phyloP scores from a whole-genome alignment of 2,329 filamentous ascomycete species.

The Trichoderma brevicompactum region DNA sequence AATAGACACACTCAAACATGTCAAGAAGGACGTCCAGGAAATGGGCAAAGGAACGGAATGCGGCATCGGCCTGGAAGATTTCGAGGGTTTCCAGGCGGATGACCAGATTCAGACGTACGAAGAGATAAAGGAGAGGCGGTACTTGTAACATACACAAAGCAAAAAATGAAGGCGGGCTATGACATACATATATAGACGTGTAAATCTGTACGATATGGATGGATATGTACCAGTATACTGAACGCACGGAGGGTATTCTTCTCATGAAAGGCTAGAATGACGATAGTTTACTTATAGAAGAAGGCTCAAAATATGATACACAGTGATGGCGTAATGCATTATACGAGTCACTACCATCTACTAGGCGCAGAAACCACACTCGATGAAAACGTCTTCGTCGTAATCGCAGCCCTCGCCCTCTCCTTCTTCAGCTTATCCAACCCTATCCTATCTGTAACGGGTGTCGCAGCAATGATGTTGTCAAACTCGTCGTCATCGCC shows the following conservation, averaged over 20 bases:
- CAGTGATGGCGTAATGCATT: background rate
- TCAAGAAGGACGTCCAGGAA: slow-evolving; percentile 87
- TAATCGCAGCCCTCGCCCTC: slow-evolving; percentile 52
- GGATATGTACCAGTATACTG: slow-evolving; percentile 15
- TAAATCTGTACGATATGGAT: slow-evolving; percentile 29
- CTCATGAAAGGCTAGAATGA: slow-evolving; percentile 2
- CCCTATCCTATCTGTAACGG: slow-evolving; percentile 84
- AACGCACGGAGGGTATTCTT: background rate
- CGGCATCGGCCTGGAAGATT: slow-evolving; percentile 81
- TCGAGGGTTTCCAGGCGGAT: slow-evolving; percentile 76
- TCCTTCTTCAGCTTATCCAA: slow-evolving; percentile 61
- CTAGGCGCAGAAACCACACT: slow-evolving; percentile 54
- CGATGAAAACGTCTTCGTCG: slow-evolving; percentile 57
- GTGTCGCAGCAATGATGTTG: slow-evolving; percentile 88
- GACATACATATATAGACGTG: slow-evolving; percentile 16
- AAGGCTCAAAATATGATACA: background rate
- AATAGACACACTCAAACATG: slow-evolving; percentile 81
- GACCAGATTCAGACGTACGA: slow-evolving; percentile 90
- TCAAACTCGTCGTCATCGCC: slow-evolving; percentile 81
- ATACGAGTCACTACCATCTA: slow-evolving; percentile 44
- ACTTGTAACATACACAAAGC: slow-evolving; percentile 45
- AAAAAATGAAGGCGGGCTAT: background rate
- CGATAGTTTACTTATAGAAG: background rate
- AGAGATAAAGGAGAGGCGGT: slow-evolving; percentile 72
- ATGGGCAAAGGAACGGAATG: slow-evolving; percentile 95